Evolutionary conservation across 352 stramenopile genomes (phyloP).

Genomic region (Pseudoperonospora humuli): DNA sequence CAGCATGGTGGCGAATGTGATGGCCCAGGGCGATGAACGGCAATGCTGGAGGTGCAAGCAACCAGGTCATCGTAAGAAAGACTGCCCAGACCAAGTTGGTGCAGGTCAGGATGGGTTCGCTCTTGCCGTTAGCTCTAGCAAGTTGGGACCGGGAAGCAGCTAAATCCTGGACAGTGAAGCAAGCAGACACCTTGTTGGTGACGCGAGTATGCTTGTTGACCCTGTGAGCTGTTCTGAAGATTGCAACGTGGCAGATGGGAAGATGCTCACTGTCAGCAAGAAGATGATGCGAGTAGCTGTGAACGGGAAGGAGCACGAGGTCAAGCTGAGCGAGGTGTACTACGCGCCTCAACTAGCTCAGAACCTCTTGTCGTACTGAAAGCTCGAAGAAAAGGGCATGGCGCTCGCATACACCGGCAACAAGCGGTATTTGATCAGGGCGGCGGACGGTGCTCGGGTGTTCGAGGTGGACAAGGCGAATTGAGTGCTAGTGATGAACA

Average conservation of each 20-base stretch:
- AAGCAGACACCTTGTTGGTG: background rate
- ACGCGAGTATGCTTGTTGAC: background rate
- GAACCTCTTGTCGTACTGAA: constrained; percentile 1
- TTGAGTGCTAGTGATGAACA: background rate
- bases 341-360: background rate
- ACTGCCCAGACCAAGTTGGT: background rate
- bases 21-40: background rate
- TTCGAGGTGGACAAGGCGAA: background rate
- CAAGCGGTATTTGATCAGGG: background rate
- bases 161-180: background rate
- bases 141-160: background rate
- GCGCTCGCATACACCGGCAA: background rate
- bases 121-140: background rate
- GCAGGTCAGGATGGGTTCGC: background rate
- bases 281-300: background rate
- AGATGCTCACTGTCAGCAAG: background rate
- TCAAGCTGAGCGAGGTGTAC: background rate
- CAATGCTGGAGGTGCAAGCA: background rate
- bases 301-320: background rate
- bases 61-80: background rate
- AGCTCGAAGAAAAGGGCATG: background rate
- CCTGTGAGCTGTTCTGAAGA: background rate
- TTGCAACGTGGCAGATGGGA: background rate
- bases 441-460: background rate
- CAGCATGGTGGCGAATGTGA: background rate